A percentile compares a stretch with the other conserved stretches of the same genome.
phyloP scores from a whole-genome alignment of 345 rosid species.

The Eucalyptus shirleyi region DNA sequence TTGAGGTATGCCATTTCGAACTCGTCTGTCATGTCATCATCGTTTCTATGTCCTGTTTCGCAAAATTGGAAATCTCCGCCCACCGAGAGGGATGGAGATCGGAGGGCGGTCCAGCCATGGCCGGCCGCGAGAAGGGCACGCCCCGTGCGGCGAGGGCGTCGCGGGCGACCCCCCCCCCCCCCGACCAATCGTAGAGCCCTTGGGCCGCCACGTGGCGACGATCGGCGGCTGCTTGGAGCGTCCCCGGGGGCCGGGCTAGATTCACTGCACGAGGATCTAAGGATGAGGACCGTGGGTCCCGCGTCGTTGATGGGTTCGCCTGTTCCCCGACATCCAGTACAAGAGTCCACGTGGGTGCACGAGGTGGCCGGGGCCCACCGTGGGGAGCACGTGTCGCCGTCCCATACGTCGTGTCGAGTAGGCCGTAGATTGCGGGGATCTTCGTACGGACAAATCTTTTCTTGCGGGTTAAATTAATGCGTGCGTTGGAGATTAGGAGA shows the following conservation, averaged over 20 bases:
- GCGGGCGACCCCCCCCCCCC: neutral
- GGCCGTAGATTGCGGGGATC: conserved; percentile 19
- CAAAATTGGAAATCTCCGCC: neutral
- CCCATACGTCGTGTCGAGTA: neutral
- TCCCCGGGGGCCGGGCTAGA: neutral
- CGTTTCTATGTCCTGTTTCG: neutral
- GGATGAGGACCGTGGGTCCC: neutral
- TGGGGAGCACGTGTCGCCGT: conserved; percentile 3
- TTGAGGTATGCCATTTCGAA: neutral
- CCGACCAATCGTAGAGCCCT: neutral
- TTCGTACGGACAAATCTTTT: conserved; percentile 3
- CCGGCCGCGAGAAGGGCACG: neutral
- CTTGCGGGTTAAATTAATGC: neutral
- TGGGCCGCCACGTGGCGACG: neutral
- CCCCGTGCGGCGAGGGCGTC: neutral
- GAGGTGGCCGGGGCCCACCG: neutral
- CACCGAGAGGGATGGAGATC: neutral
- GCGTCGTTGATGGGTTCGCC: neutral
- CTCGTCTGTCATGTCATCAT: neutral
- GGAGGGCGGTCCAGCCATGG: neutral
- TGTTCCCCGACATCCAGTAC: conserved; percentile 16
- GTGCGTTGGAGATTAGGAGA: neutral
- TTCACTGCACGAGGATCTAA: neutral
- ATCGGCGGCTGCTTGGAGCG: neutral
- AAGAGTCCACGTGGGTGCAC: conserved; percentile 18